Base-by-base conservation (phyloP, 768 basidiomycete genomes). In the Rhizopogon rudus region DNA sequence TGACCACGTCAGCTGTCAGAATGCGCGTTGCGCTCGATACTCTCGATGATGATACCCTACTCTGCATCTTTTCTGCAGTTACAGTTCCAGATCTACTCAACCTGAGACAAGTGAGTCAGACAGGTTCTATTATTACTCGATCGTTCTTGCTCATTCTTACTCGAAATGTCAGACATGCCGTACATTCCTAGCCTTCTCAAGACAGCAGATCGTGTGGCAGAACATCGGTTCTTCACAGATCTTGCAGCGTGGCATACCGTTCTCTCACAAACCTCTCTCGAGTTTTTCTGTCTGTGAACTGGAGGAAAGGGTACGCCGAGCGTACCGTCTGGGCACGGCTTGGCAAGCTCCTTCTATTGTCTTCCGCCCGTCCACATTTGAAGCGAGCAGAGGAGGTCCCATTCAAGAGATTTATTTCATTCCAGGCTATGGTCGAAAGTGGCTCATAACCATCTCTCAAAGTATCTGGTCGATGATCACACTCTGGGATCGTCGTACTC, bases 401-500 rank as follows among this genome's bases (percentile, higher is more conserved):
- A 73, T 88, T 14, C 76, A 78, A 13, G 75, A 82, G 10, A 72
- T 87, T 14, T 77, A 73, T 13, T 81, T 88, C 59, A 53, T 87
- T 0, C 79, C 77, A 7, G 76, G 76, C 5, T 66, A 67, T 40
- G 74, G 67, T 1, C 75, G 71, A 6, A 69, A 65, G 43, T 76
- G 80, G 65, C 51, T 87, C 3, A 50, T 85, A 53, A 80, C 80
- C 6, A 73, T 83, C 8, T 82, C 82, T 3, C 80, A 79, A 56
- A 74, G 76, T 6, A 78, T 88, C 49, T 88, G 86, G 86, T 81
- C 81, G 40, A 71, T 74, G 16, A 60, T 87, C 45, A 71, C 75
- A 1, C 61, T 84, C 17, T 86, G 86, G 82, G 75, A 81, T 53
- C 63, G 52, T 28, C 52, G 60, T 41, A 54, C 62, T 13, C 60